Conservation (phyloP, 2,329 filamentous ascomycete species). For the Scopulariopsis brevicaulis region DNA sequence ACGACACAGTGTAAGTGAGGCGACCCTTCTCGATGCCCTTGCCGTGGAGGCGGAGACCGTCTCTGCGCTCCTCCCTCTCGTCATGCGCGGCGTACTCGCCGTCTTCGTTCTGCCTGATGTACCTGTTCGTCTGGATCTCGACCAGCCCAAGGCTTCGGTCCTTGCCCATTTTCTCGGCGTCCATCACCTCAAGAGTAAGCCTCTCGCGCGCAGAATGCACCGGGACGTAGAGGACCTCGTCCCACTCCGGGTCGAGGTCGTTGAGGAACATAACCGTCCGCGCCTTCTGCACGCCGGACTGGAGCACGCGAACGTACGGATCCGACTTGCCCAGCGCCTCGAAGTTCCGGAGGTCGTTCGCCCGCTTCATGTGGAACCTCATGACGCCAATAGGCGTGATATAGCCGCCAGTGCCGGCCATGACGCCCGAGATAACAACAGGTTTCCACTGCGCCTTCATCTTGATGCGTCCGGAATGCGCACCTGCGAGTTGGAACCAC, state of each 20-base stretch:
- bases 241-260: slow-evolving; percentile 89
- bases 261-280: slow-evolving; percentile 94
- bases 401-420: slow-evolving; percentile 75
- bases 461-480: slow-evolving; percentile 76
- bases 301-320: slow-evolving; percentile 77
- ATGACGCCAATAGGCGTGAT: slow-evolving; percentile 90
- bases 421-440: slow-evolving; percentile 70
- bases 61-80: slow-evolving; percentile 54
- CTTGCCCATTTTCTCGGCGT: slow-evolving; percentile 83
- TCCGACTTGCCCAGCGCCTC: slow-evolving; percentile 96
- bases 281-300: slow-evolving; percentile 83
- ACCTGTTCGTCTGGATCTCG: slow-evolving; percentile 69
- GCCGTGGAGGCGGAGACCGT: slow-evolving; percentile 62
- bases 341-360: slow-evolving; percentile 74
- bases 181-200: slow-evolving; percentile 88
- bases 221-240: slow-evolving; percentile 90
- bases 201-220: slow-evolving; percentile 78
- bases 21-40: slow-evolving; percentile 67
- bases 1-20: slow-evolving; percentile 72
- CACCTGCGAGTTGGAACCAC: slow-evolving; percentile 84
- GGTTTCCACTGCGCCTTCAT: slow-evolving; percentile 93
- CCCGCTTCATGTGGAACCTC: slow-evolving; percentile 82
- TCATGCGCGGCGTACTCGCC: slow-evolving; percentile 77
- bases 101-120: slow-evolving; percentile 62
- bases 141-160: slow-evolving; percentile 78